Conservation (phyloP, 768 basidiomycete species). For the Galerina sulciceps region DNA sequence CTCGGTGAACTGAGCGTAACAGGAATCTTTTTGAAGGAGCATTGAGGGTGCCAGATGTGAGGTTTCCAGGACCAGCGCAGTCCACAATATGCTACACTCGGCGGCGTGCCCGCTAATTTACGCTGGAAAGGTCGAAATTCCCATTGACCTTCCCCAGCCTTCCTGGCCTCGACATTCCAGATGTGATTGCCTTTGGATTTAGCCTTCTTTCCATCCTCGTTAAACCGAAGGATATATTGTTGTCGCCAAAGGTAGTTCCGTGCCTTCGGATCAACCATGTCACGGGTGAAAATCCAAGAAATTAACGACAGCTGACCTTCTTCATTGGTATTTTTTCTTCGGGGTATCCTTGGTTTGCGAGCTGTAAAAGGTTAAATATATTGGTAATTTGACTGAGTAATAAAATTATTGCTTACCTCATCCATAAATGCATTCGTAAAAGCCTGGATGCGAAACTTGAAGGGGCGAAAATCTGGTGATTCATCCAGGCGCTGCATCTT, state of each 20-base stretch:
- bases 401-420: slow-evolving; percentile 54
- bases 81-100: slow-evolving; percentile 80
- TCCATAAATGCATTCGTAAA: slow-evolving; percentile 97
- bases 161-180: slow-evolving; percentile 98
- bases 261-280: slow-evolving; percentile 50
- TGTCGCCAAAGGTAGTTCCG: slow-evolving; percentile 97
- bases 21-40: slow-evolving; percentile 76
- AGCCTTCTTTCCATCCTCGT: slow-evolving; percentile 98
- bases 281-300: background rate
- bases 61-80: slow-evolving; percentile 90
- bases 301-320: slow-evolving; percentile 61
- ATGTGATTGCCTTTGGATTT: slow-evolving; percentile 99
- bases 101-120: slow-evolving; percentile 83
- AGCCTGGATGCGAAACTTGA: slow-evolving; percentile 98
- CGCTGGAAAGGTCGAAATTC: slow-evolving; percentile 88
- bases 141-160: slow-evolving; percentile 76
- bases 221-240: slow-evolving; percentile 93
- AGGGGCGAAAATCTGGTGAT: slow-evolving; percentile 94
- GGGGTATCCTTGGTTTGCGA: slow-evolving; percentile 83
- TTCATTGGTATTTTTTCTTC: slow-evolving; percentile 97
- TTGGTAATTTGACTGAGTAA: background rate
- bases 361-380: slow-evolving; percentile 43
- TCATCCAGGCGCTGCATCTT: slow-evolving; percentile 98
- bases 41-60: slow-evolving; percentile 96
- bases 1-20: slow-evolving; percentile 82